Percentiles rank a stretch among this genome's conserved stretches.
Conservation (phyloP, 2,329 filamentous ascomycete genomes). For the Chaetomium globosum region DNA sequence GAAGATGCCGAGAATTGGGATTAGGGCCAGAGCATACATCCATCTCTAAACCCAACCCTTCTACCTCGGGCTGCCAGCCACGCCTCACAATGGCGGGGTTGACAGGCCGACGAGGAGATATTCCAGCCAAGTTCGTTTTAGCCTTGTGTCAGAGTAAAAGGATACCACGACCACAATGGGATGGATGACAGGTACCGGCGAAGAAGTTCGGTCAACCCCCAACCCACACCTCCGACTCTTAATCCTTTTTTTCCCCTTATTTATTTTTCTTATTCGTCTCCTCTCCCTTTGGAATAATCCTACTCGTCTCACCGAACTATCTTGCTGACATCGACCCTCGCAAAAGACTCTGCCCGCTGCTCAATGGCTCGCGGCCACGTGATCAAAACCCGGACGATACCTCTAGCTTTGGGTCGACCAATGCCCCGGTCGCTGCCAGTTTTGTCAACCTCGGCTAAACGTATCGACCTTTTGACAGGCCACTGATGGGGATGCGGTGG, state of each 20-base stretch:
- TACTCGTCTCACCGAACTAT: neutral
- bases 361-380: slow-evolving; percentile 77
- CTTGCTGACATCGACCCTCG: slow-evolving; percentile 30
- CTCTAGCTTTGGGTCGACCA: slow-evolving; percentile 39
- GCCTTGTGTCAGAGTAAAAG: neutral
- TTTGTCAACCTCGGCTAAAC: slow-evolving; percentile 33
- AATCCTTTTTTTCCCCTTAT: slow-evolving; percentile 32
- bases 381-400: slow-evolving; percentile 61
- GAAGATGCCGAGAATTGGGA: neutral
- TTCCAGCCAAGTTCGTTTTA: neutral
- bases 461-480: neutral
- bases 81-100: no score
- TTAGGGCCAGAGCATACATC: neutral
- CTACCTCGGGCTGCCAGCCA: neutral
- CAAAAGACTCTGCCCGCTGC: slow-evolving; percentile 74
- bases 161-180: neutral
- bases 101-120: no score
- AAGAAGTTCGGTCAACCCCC: neutral
- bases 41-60: slow-evolving; percentile 3
- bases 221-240: neutral
- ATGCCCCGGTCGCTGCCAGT: slow-evolving; percentile 38
- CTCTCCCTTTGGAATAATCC: slow-evolving; percentile 29
- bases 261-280: slow-evolving; percentile 33
- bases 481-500: neutral
- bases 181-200: neutral